Evolutionary conservation across 495 filamentous ascomycete genomes (phyloP).

Genomic region (Hypoxylon crocopeplum): DNA sequence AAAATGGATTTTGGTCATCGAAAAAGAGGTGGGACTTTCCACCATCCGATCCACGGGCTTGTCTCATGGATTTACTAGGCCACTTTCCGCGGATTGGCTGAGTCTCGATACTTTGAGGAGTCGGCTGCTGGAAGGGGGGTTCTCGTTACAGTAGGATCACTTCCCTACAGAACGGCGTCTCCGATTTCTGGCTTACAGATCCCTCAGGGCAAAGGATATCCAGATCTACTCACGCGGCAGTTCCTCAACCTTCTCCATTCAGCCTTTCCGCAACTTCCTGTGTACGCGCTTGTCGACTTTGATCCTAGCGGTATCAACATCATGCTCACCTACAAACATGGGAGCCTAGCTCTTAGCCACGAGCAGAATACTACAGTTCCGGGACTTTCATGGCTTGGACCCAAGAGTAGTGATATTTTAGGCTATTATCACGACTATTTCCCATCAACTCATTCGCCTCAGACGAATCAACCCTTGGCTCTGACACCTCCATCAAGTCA

Average conservation of each 20-base stretch:
- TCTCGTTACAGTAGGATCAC: conserved; percentile 67
- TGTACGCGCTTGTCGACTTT: conserved; percentile 79
- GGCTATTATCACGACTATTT: background rate
- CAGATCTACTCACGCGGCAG: conserved; percentile 79
- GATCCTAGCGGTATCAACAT: conserved; percentile 90
- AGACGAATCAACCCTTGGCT: background rate
- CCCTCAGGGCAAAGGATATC: conserved; percentile 85
- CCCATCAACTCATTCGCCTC: background rate
- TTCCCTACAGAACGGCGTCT: conserved; percentile 20
- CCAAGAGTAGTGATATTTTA: conserved; percentile 67
- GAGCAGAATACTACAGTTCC: conserved; percentile 67
- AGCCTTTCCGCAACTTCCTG: conserved; percentile 47
- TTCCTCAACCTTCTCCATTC: conserved; percentile 64
- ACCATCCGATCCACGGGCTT: background rate
- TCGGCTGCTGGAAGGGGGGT: conserved; percentile 64
- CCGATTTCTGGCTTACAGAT: conserved; percentile 45
- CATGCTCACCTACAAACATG: conserved; percentile 84
- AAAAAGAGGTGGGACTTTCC: conserved; percentile 80
- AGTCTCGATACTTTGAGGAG: conserved; percentile 58
- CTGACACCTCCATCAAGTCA: conserved; percentile 2
- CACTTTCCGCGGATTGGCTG: conserved; percentile 74
- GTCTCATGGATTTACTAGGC: conserved; percentile 58
- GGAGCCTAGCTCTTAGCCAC: conserved; percentile 75
- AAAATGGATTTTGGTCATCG: conserved; percentile 82
- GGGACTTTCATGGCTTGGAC: conserved; percentile 74